Evolutionary conservation across 129 eudicot species (phyloP).

Genomic region (Logfia minima): DNA sequence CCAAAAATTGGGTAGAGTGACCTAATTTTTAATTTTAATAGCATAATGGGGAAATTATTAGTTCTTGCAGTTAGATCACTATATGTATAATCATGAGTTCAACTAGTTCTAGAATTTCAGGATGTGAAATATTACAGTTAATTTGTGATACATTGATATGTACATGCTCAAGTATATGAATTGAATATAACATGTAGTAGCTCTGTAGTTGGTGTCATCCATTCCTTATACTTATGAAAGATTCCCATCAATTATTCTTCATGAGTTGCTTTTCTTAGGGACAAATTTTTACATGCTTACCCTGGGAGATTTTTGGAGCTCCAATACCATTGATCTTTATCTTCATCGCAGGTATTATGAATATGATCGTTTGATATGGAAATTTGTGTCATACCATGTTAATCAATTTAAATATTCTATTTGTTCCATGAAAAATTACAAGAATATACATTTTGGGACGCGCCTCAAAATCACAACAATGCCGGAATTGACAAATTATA

Average conservation of each 20-base stretch:
- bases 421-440: background rate
- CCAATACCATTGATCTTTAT: conserved; percentile 87
- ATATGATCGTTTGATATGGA: background rate
- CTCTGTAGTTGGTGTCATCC: background rate
- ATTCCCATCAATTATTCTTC: conserved; percentile 16
- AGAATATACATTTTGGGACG: background rate
- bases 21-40: background rate
- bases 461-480: background rate
- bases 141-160: conserved; percentile 3
- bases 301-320: conserved; percentile 95
- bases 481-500: background rate
- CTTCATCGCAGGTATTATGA: conserved; percentile 78
- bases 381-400: background rate
- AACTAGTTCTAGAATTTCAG: background rate
- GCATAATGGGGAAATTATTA: conserved; percentile 8
- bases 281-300: conserved; percentile 82
- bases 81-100: background rate
- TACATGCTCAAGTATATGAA: background rate
- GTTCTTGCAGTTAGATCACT: background rate
- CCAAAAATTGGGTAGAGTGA: background rate
- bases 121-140: conserved; percentile 6
- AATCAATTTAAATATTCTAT: background rate
- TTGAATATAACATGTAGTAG: background rate
- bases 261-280: conserved; percentile 43
- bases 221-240: background rate